A percentile compares a stretch with the other conserved stretches of the same genome.
phyloP scores from a whole-genome alignment of 495 filamentous ascomycete genomes.

The Friedmanniomyces simplex region DNA sequence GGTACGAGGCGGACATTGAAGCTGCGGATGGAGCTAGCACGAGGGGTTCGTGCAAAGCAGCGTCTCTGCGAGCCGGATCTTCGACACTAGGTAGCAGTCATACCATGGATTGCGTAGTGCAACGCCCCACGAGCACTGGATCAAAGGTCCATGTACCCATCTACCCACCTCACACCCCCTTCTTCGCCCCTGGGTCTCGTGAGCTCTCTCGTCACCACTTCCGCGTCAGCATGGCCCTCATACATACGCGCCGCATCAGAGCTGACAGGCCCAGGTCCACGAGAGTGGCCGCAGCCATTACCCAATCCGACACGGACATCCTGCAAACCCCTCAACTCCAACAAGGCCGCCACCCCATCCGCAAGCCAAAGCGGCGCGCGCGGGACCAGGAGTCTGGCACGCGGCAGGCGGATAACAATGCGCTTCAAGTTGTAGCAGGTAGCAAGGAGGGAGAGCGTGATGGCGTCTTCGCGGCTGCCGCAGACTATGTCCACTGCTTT shows the following conservation, averaged over 20 bases:
- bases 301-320: conserved; percentile 6
- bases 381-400: neutral
- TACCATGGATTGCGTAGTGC: neutral
- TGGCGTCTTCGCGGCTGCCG: conserved; percentile 16
- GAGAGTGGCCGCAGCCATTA: neutral
- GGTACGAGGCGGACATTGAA: no score
- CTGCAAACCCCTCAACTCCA: conserved; percentile 9
- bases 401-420: conserved; percentile 3
- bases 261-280: no score
- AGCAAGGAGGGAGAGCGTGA: conserved; percentile 15
- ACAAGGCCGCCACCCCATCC: conserved; percentile 13
- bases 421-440: conserved; percentile 4
- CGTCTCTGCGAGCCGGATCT: no score
- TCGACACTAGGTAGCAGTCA: no score
- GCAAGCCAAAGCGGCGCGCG: conserved; percentile 8
- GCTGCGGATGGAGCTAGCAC: no score
- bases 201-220: conserved; percentile 3
- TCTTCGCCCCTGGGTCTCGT: conserved; percentile 6
- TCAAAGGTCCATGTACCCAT: conserved; percentile 14
- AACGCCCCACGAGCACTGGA: neutral
- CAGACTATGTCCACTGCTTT: conserved; percentile 5
- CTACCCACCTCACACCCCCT: conserved; percentile 6
- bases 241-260: no score
- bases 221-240: conserved; percentile 4
- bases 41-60: no score